Evolutionary conservation across 148 eudicot genomes (phyloP), one percentile per base, ranked within the genome.

Genomic region (Diospyros lotus): DNA sequence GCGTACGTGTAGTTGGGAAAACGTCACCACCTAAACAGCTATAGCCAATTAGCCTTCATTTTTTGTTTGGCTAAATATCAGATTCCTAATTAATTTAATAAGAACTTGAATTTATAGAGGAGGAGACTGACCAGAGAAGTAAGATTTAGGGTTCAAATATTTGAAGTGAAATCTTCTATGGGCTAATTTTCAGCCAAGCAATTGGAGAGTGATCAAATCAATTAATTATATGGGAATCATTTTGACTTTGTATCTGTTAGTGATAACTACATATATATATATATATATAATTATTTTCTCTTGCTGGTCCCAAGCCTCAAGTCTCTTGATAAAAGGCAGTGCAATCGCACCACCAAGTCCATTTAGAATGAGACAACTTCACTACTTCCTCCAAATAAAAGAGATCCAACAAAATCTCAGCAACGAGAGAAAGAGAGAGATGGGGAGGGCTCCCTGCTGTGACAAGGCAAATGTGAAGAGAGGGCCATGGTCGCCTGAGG

Each of bases 361-460:
- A 28, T 28, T 28, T 28, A 28, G 28, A 28, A 68, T 7, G 17
- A 67, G 6, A 45, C 39, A 68, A 50, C 68, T 12, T 18, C 15
- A 46, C 0, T 46, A 4, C 48, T 3, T 45, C 46, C 52, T 48
- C 6, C 52, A 48, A 8, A 9, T 5, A 28, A 48, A 64, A 51
- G 53, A 72, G 75, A 48, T 28, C 40, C 71, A 68, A 4, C 14
- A 46, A 68, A 50, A 48, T 6, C n/a, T 60, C 9, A 52, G 41
- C 62, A 72, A 66, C 59, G 66, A 73, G 75, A 73, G 67, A 73
- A 43, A 73, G 58, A 73, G 52, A 62, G 65, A 51, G 65, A 76
- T 76, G 79, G 79, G 79, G 59, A 76, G 79, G 42, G 79, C 79
- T 76, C 79, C 79, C 58, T 76, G 79, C 46, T 76, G 79, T 69